These are phyloP conservation scores for Pleurotus sapidus DNA, from an alignment of 768 basidiomycete species.

Conservation along the genomic window DNA sequence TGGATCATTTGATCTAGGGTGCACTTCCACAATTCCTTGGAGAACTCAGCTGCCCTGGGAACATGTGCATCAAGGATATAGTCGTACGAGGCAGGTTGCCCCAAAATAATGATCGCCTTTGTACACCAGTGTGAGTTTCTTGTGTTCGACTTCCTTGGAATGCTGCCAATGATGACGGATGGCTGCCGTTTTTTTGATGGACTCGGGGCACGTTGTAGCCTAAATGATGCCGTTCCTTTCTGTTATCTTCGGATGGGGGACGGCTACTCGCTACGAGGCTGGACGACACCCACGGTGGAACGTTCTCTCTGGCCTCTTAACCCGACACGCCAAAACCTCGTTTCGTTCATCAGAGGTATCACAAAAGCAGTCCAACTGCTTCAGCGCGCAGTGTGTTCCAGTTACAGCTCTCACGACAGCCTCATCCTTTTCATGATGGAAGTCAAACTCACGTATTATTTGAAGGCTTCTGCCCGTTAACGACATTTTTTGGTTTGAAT, in stretches of 20 bases:
- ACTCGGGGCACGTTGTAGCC: background rate
- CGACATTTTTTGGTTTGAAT: background rate
- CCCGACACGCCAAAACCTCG: constrained; percentile 1
- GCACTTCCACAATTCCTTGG: constrained; percentile 5
- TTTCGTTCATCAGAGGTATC: background rate
- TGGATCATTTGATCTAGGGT: constrained; percentile 6
- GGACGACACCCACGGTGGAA: background rate
- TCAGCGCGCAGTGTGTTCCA: background rate
- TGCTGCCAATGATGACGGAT: background rate
- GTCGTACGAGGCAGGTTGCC: background rate
- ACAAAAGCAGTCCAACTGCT: background rate
- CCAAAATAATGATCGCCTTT: constrained; percentile 7
- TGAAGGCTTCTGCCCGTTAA: background rate
- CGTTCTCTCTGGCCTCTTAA: background rate
- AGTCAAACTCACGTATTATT: background rate
- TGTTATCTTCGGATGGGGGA: background rate
- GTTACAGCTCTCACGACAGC: background rate
- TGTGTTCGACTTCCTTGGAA: background rate
- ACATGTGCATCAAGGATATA: background rate
- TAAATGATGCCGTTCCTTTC: constrained; percentile 4
- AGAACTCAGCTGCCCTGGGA: constrained; percentile 4
- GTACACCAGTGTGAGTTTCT: background rate
- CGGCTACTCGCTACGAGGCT: no score
- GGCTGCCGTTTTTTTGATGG: background rate
- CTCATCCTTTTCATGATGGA: constrained; percentile 7